These are phyloP conservation scores for Aspergillus saccharolyticus DNA, from an alignment of 495 filamentous ascomycete genomes.

Conservation along the genomic window DNA sequence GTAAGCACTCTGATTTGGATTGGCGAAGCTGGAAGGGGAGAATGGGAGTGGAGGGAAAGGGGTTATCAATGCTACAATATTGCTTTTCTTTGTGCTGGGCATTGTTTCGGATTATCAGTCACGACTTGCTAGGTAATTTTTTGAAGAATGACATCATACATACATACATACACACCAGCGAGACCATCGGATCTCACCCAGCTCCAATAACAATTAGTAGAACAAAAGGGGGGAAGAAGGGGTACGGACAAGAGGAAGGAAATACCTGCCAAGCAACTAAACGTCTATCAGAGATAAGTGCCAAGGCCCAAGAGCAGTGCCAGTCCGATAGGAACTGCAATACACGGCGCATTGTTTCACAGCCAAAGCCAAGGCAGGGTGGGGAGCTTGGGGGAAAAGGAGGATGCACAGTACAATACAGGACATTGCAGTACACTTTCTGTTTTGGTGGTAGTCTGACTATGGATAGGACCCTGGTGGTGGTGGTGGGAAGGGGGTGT, in stretches of 20 bases:
- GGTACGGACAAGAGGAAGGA: constrained; percentile 2
- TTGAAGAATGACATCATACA: constrained; percentile 17
- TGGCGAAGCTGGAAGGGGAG: not conserved
- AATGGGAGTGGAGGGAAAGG: not conserved
- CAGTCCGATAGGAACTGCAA: constrained; percentile 28
- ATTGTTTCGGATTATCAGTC: constrained; percentile 5
- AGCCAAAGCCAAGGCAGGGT: constrained; percentile 17
- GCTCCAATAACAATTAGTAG: too few relatives aligned
- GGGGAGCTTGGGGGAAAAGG: not conserved
- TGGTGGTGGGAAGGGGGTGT: too few relatives aligned
- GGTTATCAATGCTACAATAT: not conserved
- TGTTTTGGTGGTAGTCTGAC: too few relatives aligned
- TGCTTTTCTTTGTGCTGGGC: constrained; percentile 6
- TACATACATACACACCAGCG: constrained; percentile 12
- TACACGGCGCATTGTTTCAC: constrained; percentile 13
- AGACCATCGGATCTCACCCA: not conserved
- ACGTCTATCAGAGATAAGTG: constrained; percentile 18
- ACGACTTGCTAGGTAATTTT: too few relatives aligned
- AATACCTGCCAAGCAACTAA: constrained; percentile 2
- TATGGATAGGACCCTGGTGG: too few relatives aligned
- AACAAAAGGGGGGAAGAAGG: not conserved
- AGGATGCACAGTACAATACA: too few relatives aligned
- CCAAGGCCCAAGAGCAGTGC: constrained; percentile 40
- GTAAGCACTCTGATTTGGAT: not conserved
- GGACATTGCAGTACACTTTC: too few relatives aligned